Conservation (phyloP, 164 flowering plant species). For the Vitis labrusca region DNA sequence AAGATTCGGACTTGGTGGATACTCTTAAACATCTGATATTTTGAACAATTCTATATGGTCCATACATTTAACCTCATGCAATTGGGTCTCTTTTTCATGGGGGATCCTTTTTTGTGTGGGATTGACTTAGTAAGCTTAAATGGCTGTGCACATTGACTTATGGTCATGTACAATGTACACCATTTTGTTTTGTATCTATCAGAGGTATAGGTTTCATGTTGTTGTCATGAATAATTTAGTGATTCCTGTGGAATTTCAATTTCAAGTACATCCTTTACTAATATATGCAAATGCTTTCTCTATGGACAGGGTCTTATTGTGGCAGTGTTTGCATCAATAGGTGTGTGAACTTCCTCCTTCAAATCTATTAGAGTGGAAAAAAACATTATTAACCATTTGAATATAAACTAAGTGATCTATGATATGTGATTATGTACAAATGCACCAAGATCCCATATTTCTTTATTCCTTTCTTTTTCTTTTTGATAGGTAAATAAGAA, state of each 20-base stretch:
- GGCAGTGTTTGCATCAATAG: slow-evolving; percentile 64
- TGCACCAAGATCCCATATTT: not conserved
- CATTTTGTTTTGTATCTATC: too few relatives aligned
- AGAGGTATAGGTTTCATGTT: not conserved
- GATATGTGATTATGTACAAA: not conserved
- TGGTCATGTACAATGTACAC: too few relatives aligned
- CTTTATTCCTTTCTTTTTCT: too few relatives aligned
- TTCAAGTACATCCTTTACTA: slow-evolving; percentile 9
- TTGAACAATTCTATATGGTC: too few relatives aligned
- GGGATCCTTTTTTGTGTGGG: too few relatives aligned
- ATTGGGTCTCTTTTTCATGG: too few relatives aligned
- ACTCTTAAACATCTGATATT: too few relatives aligned
- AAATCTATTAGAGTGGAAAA: not conserved
- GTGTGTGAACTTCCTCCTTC: slow-evolving; percentile 33
- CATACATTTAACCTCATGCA: too few relatives aligned
- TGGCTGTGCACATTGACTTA: too few relatives aligned
- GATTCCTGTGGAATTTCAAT: not conserved
- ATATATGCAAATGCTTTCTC: slow-evolving; percentile 14
- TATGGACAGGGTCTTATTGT: slow-evolving; percentile 64
- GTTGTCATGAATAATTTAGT: not conserved
- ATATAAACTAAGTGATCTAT: not conserved
- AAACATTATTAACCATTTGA: not conserved
- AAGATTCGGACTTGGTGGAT: too few relatives aligned
- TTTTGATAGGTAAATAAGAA: too few relatives aligned
- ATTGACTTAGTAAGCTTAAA: too few relatives aligned